A percentile compares a stretch with the other conserved stretches of the same genome.
phyloP scores from a whole-genome alignment of 1,139 yeast species.

The Suhomyces anneliseae region DNA sequence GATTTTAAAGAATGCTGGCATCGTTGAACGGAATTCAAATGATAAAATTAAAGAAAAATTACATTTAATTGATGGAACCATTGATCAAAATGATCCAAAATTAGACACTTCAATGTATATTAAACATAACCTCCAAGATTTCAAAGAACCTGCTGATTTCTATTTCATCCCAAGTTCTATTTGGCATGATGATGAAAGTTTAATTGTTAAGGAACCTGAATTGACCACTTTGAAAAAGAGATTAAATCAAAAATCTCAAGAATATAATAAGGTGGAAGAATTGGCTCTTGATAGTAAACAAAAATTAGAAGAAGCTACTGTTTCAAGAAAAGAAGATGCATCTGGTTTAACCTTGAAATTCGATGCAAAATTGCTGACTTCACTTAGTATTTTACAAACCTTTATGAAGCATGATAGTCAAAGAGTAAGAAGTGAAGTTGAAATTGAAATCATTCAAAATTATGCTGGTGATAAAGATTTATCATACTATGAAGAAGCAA shows the following conservation, averaged over 20 bases:
- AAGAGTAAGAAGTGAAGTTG: conserved; percentile 78
- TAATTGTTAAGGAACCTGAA: conserved; percentile 64
- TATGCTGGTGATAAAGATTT: conserved; percentile 79
- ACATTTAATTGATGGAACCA: conserved; percentile 54
- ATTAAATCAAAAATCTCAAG: conserved; percentile 50
- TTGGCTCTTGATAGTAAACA: conserved; percentile 50
- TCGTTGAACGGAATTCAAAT: conserved; percentile 59
- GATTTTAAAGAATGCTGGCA: conserved; percentile 63
- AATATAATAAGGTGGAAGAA: conserved; percentile 45
- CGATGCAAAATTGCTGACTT: conserved; percentile 56
- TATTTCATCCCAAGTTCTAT: conserved; percentile 84
- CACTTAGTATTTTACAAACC: conserved; percentile 56
- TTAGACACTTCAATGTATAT: conserved; percentile 89
- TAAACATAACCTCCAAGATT: conserved; percentile 72
- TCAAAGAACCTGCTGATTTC: conserved; percentile 88
- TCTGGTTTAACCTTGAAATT: conserved; percentile 42
- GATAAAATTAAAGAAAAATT: conserved; percentile 55
- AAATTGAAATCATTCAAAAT: conserved; percentile 83
- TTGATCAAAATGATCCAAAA: conserved; percentile 69
- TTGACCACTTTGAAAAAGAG: conserved; percentile 62
- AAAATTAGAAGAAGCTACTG: conserved; percentile 48
- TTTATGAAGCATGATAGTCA: conserved; percentile 74
- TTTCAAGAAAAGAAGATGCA: conserved; percentile 33
- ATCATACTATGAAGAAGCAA: conserved; percentile 45
- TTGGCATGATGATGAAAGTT: conserved; percentile 94